Percentiles rank a stretch among this genome's conserved stretches.
Conservation (phyloP, 208 protist genomes). For the Wallacemonas rigidus region DNA sequence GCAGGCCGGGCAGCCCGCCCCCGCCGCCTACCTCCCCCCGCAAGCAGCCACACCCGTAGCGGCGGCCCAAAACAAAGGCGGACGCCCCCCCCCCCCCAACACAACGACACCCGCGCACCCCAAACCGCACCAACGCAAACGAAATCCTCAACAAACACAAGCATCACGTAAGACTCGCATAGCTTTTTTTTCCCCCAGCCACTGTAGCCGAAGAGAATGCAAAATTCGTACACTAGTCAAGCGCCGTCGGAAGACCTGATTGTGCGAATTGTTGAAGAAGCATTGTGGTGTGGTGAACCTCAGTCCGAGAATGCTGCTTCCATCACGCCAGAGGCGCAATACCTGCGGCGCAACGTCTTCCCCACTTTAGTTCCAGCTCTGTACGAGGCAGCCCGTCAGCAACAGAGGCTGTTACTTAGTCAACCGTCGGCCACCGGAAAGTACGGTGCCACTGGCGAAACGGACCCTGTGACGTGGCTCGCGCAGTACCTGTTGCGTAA, state of each 20-base stretch:
- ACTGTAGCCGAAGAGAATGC: slow-evolving; percentile 19
- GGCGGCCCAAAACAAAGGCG: no score
- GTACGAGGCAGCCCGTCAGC: slow-evolving; percentile 45
- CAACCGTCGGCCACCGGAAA: slow-evolving; percentile 4
- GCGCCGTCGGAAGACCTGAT: slow-evolving; percentile 40
- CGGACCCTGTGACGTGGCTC: slow-evolving; percentile 69
- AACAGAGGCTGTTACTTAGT: slow-evolving; percentile 28
- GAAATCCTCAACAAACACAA: not conserved
- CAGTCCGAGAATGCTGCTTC: slow-evolving; percentile 14
- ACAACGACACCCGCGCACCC: no score
- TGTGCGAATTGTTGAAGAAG: slow-evolving; percentile 73
- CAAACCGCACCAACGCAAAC: not conserved
- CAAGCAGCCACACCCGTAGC: no score
- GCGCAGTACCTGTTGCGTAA: slow-evolving; percentile 83
- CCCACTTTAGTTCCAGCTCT: slow-evolving; percentile 76
- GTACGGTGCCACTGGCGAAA: slow-evolving; percentile 28
- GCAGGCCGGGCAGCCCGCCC: no score
- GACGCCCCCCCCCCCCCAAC: no score
- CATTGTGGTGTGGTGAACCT: slow-evolving; percentile 58
- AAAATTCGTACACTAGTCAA: slow-evolving; percentile 17
- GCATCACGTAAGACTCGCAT: no score
- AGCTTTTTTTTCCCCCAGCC: no score
- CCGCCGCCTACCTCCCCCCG: no score
- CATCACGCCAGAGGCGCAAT: slow-evolving; percentile 33
- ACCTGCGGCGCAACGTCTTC: slow-evolving; percentile 72